Conservation (phyloP, 768 basidiomycete genomes). For the Lactarius hengduanensis region DNA sequence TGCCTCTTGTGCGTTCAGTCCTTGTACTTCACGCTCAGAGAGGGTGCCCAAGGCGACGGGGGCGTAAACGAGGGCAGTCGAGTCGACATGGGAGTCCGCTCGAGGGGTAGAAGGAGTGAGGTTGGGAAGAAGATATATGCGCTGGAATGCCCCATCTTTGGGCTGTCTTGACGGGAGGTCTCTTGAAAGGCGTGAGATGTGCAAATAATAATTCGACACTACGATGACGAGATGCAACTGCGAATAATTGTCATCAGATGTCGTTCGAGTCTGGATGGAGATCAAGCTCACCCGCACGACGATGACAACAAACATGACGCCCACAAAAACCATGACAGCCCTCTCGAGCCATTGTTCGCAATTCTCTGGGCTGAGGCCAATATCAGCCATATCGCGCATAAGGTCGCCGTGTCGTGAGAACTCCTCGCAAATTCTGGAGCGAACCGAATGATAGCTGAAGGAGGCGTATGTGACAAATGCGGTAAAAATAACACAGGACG, state of each 20-base stretch:
- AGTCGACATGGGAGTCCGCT: slow-evolving; percentile 4
- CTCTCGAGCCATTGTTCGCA: slow-evolving; percentile 79
- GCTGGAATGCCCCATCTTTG: slow-evolving; percentile 44
- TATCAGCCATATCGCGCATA: slow-evolving; percentile 64
- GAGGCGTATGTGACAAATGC: slow-evolving; percentile 56
- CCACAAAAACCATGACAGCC: slow-evolving; percentile 57
- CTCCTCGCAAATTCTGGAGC: slow-evolving; percentile 68
- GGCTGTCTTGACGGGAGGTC: slow-evolving; percentile 24
- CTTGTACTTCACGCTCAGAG: slow-evolving; percentile 50
- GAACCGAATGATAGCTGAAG: slow-evolving; percentile 51
- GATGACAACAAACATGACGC: slow-evolving; percentile 57
- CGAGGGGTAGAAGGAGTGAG: slow-evolving; percentile 34
- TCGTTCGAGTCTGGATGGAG: not conserved
- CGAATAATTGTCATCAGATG: slow-evolving; percentile 11
- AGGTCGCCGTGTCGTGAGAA: slow-evolving; percentile 74
- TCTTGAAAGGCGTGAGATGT: slow-evolving; percentile 47
- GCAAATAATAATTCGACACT: slow-evolving; percentile 62
- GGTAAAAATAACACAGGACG: slow-evolving; percentile 62
- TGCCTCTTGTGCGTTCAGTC: slow-evolving; percentile 57
- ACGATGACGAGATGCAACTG: slow-evolving; percentile 78
- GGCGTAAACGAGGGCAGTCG: slow-evolving; percentile 55
- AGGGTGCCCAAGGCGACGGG: slow-evolving; percentile 59
- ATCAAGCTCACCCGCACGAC: slow-evolving; percentile 58
- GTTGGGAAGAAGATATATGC: slow-evolving; percentile 61
- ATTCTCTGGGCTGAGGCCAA: slow-evolving; percentile 74